Base-by-base conservation (phyloP, 225 moss, liverwort and hornwort species). In the Sphagnum contortum region DNA sequence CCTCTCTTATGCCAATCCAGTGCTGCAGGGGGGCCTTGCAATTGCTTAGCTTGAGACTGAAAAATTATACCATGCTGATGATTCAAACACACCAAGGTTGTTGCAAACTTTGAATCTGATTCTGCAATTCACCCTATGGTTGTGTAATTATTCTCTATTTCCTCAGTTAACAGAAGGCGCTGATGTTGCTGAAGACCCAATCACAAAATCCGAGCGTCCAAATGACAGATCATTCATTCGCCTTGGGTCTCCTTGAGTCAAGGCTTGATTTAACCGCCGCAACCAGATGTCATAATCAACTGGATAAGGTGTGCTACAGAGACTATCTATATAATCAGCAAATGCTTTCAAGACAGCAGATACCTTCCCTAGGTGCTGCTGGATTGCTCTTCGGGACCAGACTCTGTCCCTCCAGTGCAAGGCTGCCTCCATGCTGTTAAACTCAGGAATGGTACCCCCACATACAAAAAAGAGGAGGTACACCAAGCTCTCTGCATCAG, bases 261-360 rank as follows among this genome's bases (percentile, higher is more conserved):
- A 88, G 10, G 86, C 86, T 57, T 91, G 80, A 54, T 85, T 81
- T 74, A 96, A 76, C 48, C 95, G 86, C 73, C 89, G 86, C 5
- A 96, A 72, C 95, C 95, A 96, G 57, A 96, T 96, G 60, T 96
- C 95, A 74, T 96, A 96, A 83, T 96, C 95, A 64, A 96, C 92
- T 59, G 95, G 88, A 72, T 96, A 96, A 2, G 95, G 95, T 49
- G 95, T 96, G 61, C 95, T 90, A 80, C 95, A 96, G 45, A 96
- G 79, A 74, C 88, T 96, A 64, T 92, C 95, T 47, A 92, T 90
- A 73, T 96, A 96, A 68, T 96, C 95, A 59, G 95, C 95, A 59
- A 96, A 96, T 55, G 95, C 95, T 76, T 96, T 96, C 66, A 96
- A 71, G 50, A 96, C 92, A 63, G 95, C 79, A 48, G 95, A 96